Percentiles rank a stretch among this genome's conserved stretches.
These are phyloP conservation scores for Neocatenulostroma microsporum DNA, from an alignment of 2,329 filamentous ascomycete genomes.

Conservation along the genomic window DNA sequence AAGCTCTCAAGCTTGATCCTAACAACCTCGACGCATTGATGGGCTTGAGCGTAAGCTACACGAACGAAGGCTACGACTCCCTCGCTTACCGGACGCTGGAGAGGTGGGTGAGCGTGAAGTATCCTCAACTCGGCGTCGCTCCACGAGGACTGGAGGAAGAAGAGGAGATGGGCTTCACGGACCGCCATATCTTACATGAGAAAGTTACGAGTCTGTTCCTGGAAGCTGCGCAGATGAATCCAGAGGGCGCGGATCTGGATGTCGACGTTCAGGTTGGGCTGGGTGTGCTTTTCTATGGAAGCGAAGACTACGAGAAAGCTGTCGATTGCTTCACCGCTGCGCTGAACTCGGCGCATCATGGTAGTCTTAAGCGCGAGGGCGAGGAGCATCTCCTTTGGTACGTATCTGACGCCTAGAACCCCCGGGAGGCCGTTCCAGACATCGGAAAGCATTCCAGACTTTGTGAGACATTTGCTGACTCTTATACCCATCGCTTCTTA, in stretches of 20 bases:
- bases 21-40: conserved; percentile 84
- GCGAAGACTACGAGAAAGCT: conserved; percentile 95
- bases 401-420: no score
- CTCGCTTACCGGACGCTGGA: conserved; percentile 94
- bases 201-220: conserved; percentile 90
- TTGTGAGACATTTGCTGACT: no score
- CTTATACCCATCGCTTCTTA: no score
- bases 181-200: conserved; percentile 80
- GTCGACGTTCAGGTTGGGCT: conserved; percentile 96
- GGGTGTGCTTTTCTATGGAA: conserved; percentile 94
- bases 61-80: conserved; percentile 96
- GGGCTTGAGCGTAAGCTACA: conserved; percentile 93
- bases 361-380: conserved; percentile 71
- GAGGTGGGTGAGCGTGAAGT: conserved; percentile 93
- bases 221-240: conserved; percentile 81
- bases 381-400: conserved; percentile 93
- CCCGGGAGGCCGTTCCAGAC: no score
- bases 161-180: conserved; percentile 80
- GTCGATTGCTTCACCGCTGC: conserved; percentile 97
- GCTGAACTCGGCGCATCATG: conserved; percentile 74
- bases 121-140: conserved; percentile 70
- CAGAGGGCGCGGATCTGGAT: conserved; percentile 91
- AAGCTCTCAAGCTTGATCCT: conserved; percentile 79
- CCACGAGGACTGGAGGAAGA: conserved; percentile 58
- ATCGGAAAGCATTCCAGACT: no score